Evolutionary conservation across 352 stramenopile genomes (phyloP).

Genomic region (Phytophthora sp.): DNA sequence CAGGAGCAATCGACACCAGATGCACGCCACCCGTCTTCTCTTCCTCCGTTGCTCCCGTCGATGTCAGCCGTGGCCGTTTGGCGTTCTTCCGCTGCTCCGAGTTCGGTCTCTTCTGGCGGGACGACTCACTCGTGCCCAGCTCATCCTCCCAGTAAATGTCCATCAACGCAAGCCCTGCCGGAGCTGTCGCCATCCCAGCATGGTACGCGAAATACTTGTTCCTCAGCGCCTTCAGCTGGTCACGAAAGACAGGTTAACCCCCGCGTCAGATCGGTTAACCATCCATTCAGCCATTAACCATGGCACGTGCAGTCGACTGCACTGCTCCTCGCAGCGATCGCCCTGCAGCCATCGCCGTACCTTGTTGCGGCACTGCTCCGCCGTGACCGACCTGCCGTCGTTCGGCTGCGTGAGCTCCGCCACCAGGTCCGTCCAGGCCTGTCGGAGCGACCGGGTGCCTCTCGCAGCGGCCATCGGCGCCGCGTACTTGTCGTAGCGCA

Average conservation of each 20-base stretch:
- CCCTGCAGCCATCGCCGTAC: too few species aligned
- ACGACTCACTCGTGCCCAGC: background rate
- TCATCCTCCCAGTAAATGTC: slow-evolving; percentile 15
- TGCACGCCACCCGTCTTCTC: background rate
- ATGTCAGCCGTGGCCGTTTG: slow-evolving; percentile 5
- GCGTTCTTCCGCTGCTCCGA: background rate
- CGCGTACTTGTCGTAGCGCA: slow-evolving; percentile 30
- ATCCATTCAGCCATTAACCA: background rate
- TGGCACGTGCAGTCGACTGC: background rate
- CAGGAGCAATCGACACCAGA: slow-evolving; percentile 1
- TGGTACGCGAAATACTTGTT: slow-evolving; percentile 31
- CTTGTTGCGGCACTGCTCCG: slow-evolving; percentile 35
- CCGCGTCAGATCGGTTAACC: slow-evolving; percentile 3
- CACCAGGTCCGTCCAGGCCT: slow-evolving; percentile 16
- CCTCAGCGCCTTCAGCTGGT: slow-evolving; percentile 26
- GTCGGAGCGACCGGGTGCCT: slow-evolving; percentile 23
- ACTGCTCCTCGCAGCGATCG: too few species aligned
- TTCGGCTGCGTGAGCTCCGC: slow-evolving; percentile 16
- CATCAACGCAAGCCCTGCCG: slow-evolving; percentile 22
- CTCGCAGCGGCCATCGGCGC: slow-evolving; percentile 6
- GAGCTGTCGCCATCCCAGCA: slow-evolving; percentile 6
- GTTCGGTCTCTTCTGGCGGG: slow-evolving; percentile 5
- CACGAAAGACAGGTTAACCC: background rate
- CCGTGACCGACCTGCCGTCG: slow-evolving; percentile 6
- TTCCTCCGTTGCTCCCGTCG: background rate